phyloP scores from a whole-genome alignment of 2,329 filamentous ascomycete species.

The Venturiaceae sp. region DNA sequence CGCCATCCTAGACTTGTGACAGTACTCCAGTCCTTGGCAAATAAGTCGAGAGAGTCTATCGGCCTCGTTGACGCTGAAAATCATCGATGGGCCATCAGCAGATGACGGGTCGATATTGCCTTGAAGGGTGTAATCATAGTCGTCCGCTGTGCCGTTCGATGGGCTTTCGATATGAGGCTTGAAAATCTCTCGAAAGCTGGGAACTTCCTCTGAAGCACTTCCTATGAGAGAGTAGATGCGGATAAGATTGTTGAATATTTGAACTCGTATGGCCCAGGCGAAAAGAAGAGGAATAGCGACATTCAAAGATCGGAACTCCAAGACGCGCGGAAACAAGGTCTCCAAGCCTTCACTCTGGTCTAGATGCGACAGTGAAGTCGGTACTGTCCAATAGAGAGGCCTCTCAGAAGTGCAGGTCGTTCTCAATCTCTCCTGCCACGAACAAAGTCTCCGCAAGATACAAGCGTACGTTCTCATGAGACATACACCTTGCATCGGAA shows the following conservation, averaged over 20 bases:
- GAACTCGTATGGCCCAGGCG: not conserved
- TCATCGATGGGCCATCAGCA: not conserved
- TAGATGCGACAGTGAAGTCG: not conserved
- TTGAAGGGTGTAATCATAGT: not conserved
- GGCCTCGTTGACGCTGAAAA: not conserved
- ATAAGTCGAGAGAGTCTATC: not conserved
- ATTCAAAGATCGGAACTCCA: slow-evolving; percentile 1
- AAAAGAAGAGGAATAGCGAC: not conserved
- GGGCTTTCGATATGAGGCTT: not conserved
- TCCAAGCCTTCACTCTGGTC: not conserved
- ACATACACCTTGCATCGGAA: not conserved
- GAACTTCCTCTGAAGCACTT: not conserved
- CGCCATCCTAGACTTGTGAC: not conserved
- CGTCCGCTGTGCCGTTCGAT: not conserved
- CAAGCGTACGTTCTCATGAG: not conserved
- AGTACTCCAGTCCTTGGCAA: slow-evolving; percentile 2
- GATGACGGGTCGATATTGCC: not conserved
- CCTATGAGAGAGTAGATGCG: not conserved
- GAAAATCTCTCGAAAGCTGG: not conserved
- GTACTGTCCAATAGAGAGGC: not conserved
- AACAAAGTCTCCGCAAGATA: not conserved
- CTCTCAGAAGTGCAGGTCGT: not conserved
- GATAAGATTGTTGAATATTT: not conserved
- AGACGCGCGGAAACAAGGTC: not conserved
- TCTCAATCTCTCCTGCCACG: not conserved